phyloP scores from a whole-genome alignment of 2,329 filamentous ascomycete species.

The Colletotrichum sp. region DNA sequence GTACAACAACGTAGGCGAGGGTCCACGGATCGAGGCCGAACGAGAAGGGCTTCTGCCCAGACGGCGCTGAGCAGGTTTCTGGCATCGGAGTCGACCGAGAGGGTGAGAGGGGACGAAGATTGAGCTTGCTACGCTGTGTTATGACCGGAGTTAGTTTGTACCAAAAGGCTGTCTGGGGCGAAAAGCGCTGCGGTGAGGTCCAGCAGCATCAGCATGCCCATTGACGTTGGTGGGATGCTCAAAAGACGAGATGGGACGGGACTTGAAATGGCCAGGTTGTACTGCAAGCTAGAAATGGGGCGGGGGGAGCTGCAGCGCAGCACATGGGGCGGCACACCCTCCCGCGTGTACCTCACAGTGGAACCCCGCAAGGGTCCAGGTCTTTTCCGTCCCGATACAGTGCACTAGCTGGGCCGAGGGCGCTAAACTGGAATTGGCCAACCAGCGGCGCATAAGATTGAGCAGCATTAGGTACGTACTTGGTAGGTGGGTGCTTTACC shows the following conservation, averaged over 20 bases:
- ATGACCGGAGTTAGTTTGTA: background rate
- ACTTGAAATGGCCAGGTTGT: slow-evolving; percentile 17
- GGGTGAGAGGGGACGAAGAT: background rate
- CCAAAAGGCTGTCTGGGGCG: background rate
- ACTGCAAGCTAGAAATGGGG: slow-evolving; percentile 11
- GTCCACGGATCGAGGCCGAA: slow-evolving; percentile 32
- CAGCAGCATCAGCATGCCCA: slow-evolving; percentile 11
- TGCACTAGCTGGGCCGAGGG: background rate
- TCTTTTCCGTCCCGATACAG: background rate
- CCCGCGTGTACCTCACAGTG: background rate
- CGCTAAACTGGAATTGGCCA: background rate
- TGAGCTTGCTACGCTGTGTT: background rate
- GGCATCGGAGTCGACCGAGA: slow-evolving; percentile 22
- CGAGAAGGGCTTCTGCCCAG: slow-evolving; percentile 26
- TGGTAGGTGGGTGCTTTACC: background rate
- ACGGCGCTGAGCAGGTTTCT: slow-evolving; percentile 31
- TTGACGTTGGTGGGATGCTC: slow-evolving; percentile 11
- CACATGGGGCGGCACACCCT: slow-evolving; percentile 5
- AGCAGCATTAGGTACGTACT: background rate
- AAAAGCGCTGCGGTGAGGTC: slow-evolving; percentile 6
- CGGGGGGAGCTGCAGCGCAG: slow-evolving; percentile 11
- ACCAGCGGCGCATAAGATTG: background rate
- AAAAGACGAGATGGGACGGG: background rate
- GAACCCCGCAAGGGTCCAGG: slow-evolving; percentile 2
- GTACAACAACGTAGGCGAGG: slow-evolving; percentile 29